Conservation (phyloP, 148 eudicot genomes). For the Pharnaceum exiguum region DNA sequence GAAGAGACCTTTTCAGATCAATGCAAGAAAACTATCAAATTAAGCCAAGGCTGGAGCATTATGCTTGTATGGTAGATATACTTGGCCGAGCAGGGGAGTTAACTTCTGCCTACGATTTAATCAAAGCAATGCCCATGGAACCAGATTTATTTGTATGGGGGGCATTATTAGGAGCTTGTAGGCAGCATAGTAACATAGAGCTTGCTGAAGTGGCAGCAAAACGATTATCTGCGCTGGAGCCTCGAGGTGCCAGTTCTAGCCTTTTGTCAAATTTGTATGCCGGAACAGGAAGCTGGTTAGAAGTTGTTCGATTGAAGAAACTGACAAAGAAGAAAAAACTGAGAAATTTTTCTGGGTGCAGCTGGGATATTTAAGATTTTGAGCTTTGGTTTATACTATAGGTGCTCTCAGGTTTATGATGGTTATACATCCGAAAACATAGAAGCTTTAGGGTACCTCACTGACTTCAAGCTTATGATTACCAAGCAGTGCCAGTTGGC, state of each 20-base stretch:
- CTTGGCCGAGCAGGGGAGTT: conserved; percentile 68
- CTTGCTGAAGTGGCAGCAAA: conserved; percentile 67
- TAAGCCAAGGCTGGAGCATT: conserved; percentile 69
- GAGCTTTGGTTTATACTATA: conserved; percentile 26
- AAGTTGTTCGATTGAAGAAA: conserved; percentile 49
- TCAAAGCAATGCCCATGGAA: conserved; percentile 50
- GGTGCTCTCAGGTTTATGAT: no score
- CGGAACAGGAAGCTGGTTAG: conserved; percentile 53
- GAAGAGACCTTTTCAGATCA: conserved; percentile 37
- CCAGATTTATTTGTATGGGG: conserved; percentile 81
- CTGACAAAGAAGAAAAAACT: conserved; percentile 46
- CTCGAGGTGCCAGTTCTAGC: conserved; percentile 58
- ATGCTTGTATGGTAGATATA: conserved; percentile 79
- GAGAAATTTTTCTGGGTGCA: conserved; percentile 46
- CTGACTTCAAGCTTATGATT: no score
- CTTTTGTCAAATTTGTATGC: conserved; percentile 62
- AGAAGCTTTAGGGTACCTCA: no score
- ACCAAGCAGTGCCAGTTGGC: no score
- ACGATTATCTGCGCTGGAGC: conserved; percentile 59
- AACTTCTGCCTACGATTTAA: conserved; percentile 51
- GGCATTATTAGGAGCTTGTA: conserved; percentile 75
- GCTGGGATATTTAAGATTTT: no score
- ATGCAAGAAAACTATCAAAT: conserved; percentile 57
- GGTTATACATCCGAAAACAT: no score
- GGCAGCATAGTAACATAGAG: conserved; percentile 48